phyloP scores from a whole-genome alignment of 2,329 filamentous ascomycete genomes.

The Cordyceps cateniannulata region DNA sequence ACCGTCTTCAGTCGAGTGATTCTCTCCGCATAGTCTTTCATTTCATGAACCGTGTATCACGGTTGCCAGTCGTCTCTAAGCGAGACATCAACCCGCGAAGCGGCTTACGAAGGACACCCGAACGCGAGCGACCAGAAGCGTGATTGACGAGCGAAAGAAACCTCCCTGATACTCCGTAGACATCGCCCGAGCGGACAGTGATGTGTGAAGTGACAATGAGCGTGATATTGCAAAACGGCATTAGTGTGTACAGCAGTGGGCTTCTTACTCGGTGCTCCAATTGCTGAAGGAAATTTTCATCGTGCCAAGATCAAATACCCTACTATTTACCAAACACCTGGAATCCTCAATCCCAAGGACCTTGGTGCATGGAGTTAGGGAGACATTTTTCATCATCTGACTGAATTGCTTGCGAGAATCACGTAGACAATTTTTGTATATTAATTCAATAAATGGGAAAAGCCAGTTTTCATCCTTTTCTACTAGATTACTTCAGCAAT shows the following conservation, averaged over 20 bases:
- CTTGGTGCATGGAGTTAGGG: slow-evolving; percentile 51
- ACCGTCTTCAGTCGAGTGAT: background rate
- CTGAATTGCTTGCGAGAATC: background rate
- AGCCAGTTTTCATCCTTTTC: slow-evolving; percentile 9
- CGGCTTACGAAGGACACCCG: background rate
- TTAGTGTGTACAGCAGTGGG: slow-evolving; percentile 55
- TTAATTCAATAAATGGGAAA: slow-evolving; percentile 4
- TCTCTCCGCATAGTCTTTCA: background rate
- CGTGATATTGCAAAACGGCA: slow-evolving; percentile 30
- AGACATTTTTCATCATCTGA: slow-evolving; percentile 30
- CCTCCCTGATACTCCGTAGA: background rate
- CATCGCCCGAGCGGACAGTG: background rate
- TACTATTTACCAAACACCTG: slow-evolving; percentile 55
- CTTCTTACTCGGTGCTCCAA: slow-evolving; percentile 39
- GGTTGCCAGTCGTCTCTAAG: background rate
- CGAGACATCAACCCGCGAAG: background rate
- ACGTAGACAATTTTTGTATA: slow-evolving; percentile 2
- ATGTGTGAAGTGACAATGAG: background rate
- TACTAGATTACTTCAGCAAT: background rate
- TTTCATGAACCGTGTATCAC: background rate
- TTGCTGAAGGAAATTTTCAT: slow-evolving; percentile 50
- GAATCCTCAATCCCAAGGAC: slow-evolving; percentile 33
- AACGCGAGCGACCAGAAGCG: background rate
- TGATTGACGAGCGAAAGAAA: background rate
- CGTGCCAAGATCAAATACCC: slow-evolving; percentile 47